Base-by-base conservation (phyloP, 495 filamentous ascomycete genomes). In the Echria macrotheca region DNA sequence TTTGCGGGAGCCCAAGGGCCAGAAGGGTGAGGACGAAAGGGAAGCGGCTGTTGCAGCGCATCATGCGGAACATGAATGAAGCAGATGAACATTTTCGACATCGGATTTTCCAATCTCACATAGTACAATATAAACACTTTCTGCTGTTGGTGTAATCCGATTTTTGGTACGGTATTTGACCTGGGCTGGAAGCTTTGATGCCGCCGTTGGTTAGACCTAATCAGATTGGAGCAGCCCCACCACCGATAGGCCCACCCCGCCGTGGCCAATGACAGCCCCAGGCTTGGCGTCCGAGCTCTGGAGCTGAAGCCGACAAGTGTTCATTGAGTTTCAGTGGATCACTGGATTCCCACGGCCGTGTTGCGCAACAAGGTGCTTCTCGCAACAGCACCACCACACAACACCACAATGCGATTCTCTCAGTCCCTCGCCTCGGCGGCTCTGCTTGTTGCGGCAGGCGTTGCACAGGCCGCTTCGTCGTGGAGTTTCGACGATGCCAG, bases 401-500 rank as follows among this genome's bases (percentile, higher is more conserved):
- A 31, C 26, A 52, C 45, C 50, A 69, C 55, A 40, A 79, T 80
- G 76, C 67, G 69, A 43, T 69, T 80, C 56, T 59, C 70, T 54
- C 60, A 63, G 44, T 76, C 75, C n/a, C 56, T 80, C 49, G 53
- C 71, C 15, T 63, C 72, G 29, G 69, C 71, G 47, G 53, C 78
- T 4, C 56, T 77, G 58, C 63, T 77, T 10, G 55, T 72, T 36
- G 66, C 70, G 48, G 67, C 71, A 35, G 67, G 69, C 51, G 60
- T 66, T 55, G 69, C 59, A 57, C 66, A 73, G 49, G 83, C 86
- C 33, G 85, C 87, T 43, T 80, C 86, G 26, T 80, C 81, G 23
- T 96, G 90, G 90, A 78, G 81, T 15, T 93, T 93, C 66, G 78
- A 85, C 61, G 89, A 95, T 75, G 90, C 84, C 64, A 87, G 81